Base-by-base conservation (phyloP, 805 yeast genomes). In the Starmerella roubikii region DNA sequence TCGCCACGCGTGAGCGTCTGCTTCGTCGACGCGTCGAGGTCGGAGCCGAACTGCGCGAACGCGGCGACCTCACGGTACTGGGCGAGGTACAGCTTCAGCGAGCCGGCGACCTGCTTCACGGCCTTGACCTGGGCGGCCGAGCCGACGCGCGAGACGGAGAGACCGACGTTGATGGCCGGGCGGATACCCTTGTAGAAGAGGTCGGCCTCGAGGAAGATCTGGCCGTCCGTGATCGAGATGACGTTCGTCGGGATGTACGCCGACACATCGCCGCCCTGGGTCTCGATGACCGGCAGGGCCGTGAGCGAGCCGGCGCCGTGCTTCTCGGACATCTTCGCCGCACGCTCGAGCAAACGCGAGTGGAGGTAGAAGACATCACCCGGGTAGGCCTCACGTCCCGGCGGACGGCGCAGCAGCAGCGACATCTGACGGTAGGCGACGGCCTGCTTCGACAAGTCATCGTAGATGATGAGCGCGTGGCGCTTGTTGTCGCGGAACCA, bases 11-110 rank as follows among this genome's bases (percentile, higher is more conserved):
- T 72, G 67, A 91, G 78, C 62, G 98, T 91, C 74, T 85, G 96
- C 76, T 88, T 91, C 69, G 99, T 91, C 47, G 96, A 85, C 58
- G 99, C 97, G 71, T 91, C 99, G 68, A 91, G 78, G 72, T 91
- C 99, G 57, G 99, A 91, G 79, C 99, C 99, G 77, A 91, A 91
- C 77, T 91, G 99, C 60, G 99, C 98, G 69, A 91, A 91, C 61
- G 99, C 98, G 66, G 98, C 98, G 60, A 91, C 98, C 79, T 91
- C 99, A 84, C 99, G 86, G 82, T 91, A 91, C 76, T 91, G 99
- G 60, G 99, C 99, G 77, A 91, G 82, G 95, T 85, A 91, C 69
- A 91, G 83, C 72, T 91, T 91, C 72, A 91, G 81, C 57, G 98
- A 91, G 80, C 98, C 99, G 57, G 98, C 98, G 70, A 91, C 97